phyloP scores from a whole-genome alignment of 2,329 filamentous ascomycete genomes.

The Alternaria sp. region DNA sequence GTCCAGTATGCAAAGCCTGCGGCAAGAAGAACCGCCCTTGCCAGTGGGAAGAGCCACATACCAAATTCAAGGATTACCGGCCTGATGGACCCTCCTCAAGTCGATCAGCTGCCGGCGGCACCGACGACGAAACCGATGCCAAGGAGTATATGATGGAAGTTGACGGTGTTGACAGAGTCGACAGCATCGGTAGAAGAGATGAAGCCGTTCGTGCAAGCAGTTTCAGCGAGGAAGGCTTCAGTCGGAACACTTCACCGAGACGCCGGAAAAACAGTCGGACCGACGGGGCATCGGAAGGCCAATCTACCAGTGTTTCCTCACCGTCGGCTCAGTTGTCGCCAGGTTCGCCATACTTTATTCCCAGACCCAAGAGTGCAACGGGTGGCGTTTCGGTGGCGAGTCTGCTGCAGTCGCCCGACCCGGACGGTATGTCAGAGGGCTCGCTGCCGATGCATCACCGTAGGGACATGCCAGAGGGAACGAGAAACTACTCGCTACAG shows the following conservation, averaged over 20 bases:
- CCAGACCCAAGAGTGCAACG: slow-evolving; percentile 9
- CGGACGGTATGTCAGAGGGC: slow-evolving; percentile 11
- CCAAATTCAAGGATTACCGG: slow-evolving; percentile 40
- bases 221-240: slow-evolving; percentile 22
- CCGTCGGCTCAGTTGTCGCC: slow-evolving; percentile 27
- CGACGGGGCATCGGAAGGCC: slow-evolving; percentile 19
- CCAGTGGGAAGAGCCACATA: slow-evolving; percentile 42
- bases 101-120: slow-evolving; percentile 17
- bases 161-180: slow-evolving; percentile 22
- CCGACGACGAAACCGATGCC: slow-evolving; percentile 21
- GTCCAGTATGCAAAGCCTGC: slow-evolving; percentile 43
- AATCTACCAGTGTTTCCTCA: slow-evolving; percentile 24
- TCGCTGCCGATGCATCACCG: slow-evolving; percentile 4
- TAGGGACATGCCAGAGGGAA: slow-evolving; percentile 5
- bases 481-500: slow-evolving; percentile 13
- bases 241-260: slow-evolving; percentile 31
- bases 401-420: slow-evolving; percentile 19
- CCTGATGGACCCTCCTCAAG: slow-evolving; percentile 31
- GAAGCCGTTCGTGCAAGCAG: slow-evolving; percentile 3
- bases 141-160: slow-evolving; percentile 26
- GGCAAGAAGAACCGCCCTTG: slow-evolving; percentile 44
- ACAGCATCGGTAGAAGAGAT: slow-evolving; percentile 3
- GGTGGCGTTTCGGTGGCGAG: slow-evolving; percentile 25
- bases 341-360: slow-evolving; percentile 20
- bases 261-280: slow-evolving; percentile 22